A percentile compares a stretch with the other conserved stretches of the same genome.
Evolutionary conservation across 345 rosid genomes (phyloP).

Genomic region (Limnanthes douglasii): DNA sequence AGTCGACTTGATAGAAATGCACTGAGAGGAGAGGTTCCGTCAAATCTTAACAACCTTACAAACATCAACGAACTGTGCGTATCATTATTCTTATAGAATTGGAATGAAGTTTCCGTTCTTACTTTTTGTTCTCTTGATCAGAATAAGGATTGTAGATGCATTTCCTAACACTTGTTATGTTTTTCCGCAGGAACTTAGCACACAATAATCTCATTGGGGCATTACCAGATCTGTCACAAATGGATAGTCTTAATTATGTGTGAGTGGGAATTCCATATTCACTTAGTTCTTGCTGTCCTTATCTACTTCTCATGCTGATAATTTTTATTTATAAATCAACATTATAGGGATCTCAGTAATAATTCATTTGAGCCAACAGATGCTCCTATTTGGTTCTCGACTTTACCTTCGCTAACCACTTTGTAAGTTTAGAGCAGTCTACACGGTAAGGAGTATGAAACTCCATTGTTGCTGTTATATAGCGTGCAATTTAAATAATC

Average conservation of each 20-base stretch:
- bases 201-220: slow-evolving; percentile 62
- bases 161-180: neutral
- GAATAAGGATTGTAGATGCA: slow-evolving; percentile 1
- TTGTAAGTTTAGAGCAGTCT: slow-evolving; percentile 31
- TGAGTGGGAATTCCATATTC: slow-evolving; percentile 17
- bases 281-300: neutral
- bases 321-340: neutral
- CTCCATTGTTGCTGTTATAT: neutral
- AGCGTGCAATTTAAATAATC: neutral
- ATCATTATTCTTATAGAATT: slow-evolving; percentile 3
- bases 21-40: slow-evolving; percentile 43
- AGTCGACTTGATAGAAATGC: slow-evolving; percentile 95
- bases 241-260: slow-evolving; percentile 67
- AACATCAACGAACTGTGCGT: slow-evolving; percentile 65
- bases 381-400: slow-evolving; percentile 79
- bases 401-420: slow-evolving; percentile 71
- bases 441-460: neutral
- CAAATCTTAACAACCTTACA: slow-evolving; percentile 62
- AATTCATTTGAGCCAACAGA: slow-evolving; percentile 52
- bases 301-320: neutral
- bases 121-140: slow-evolving; percentile 1
- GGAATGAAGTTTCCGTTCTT: neutral
- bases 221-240: slow-evolving; percentile 54
- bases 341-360: slow-evolving; percentile 78
- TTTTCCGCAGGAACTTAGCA: slow-evolving; percentile 59